Evolutionary conservation across 2,329 filamentous ascomycete genomes (phyloP), one percentile per base, ranked within the genome.

Genomic region (Pyrenophora graminea): DNA sequence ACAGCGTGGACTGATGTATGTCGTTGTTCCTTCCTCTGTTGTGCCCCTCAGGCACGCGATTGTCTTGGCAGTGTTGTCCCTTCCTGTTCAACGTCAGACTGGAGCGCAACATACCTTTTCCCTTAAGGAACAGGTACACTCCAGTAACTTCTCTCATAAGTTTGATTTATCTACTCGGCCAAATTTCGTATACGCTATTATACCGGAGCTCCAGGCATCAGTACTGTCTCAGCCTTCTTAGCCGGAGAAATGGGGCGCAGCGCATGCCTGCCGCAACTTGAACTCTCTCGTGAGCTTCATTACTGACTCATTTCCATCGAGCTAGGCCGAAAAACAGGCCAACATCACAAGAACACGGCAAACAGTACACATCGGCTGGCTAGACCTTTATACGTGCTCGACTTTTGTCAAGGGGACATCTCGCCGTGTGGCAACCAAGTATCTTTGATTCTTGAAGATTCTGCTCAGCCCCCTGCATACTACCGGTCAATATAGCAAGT

Each of bases 1-100:
- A 59, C 39, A 56, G 51, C 45, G 62, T 62, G 66, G 55, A 62
- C 62, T 66, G 62, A 68, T 71, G 68, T 71, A 71, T 57, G 67
- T 70, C 58, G 53, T 34, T 62, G 63, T 62, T 62, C 55, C 48
- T 63, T 69, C 55, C 42, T 53, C 45, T 53, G 36, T 58, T 51
- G 52, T 45, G 38, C 46, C 52, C 47, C 56, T 60, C 45, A 57
- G 57, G 52, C 63, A 64, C 54, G 61, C 61, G 34, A 53, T 59
- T 46, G 17, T 39, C 40, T 42, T 48, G 50, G 46, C 46, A 38
- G 44, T 41, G 43, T 39, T 41, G 33, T 40, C 52, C 47, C 45
- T 50, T 56, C 48, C 48, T 50, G 27, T n/a, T 45, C 25, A 41
- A 48, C 46, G 34, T 45, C 48, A 51, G 50, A 9, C 18, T 45